phyloP scores from a whole-genome alignment of 1,139 yeast genomes.

The Saccharomyces hybrid region DNA sequence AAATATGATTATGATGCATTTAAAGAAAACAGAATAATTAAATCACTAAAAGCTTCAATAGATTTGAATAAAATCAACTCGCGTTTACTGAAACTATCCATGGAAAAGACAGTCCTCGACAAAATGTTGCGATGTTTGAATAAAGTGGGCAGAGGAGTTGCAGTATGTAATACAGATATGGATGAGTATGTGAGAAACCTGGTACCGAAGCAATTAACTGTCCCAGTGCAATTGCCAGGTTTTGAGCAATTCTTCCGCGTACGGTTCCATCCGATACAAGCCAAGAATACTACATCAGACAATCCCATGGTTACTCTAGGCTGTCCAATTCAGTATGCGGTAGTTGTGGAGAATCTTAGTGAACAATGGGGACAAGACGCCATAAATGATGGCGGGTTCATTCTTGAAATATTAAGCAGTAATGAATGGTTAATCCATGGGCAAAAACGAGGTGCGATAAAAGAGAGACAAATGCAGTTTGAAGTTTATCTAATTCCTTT shows the following conservation, averaged over 20 bases:
- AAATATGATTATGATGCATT: constrained; percentile 20
- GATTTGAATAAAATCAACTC: constrained; percentile 8
- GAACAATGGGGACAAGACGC: constrained; percentile 15
- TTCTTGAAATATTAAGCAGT: constrained; percentile 20
- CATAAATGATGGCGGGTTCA: constrained; percentile 5
- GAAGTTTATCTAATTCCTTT: constrained; percentile 59
- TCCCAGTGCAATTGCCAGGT: constrained; percentile 25
- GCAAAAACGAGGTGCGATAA: constrained; percentile 19
- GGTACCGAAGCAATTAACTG: constrained; percentile 13
- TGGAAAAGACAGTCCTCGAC: constrained; percentile 10
- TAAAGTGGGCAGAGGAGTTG: constrained; percentile 12
- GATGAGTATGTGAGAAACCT: constrained; percentile 16
- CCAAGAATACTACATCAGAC: not conserved
- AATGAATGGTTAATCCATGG: constrained; percentile 31
- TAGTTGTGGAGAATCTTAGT: constrained; percentile 16
- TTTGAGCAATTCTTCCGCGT: constrained; percentile 20
- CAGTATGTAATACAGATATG: constrained; percentile 16
- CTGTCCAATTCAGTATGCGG: constrained; percentile 13
- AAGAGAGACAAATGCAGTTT: constrained; percentile 20
- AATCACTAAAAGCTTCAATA: constrained; percentile 5
- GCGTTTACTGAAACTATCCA: constrained; percentile 8
- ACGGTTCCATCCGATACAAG: constrained; percentile 8
- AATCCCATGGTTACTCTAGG: constrained; percentile 13
- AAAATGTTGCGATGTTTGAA: constrained; percentile 16
- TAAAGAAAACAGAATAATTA: constrained; percentile 9